Conservation (phyloP, 2,329 filamentous ascomycete species). For the Hypoxylon sp. region DNA sequence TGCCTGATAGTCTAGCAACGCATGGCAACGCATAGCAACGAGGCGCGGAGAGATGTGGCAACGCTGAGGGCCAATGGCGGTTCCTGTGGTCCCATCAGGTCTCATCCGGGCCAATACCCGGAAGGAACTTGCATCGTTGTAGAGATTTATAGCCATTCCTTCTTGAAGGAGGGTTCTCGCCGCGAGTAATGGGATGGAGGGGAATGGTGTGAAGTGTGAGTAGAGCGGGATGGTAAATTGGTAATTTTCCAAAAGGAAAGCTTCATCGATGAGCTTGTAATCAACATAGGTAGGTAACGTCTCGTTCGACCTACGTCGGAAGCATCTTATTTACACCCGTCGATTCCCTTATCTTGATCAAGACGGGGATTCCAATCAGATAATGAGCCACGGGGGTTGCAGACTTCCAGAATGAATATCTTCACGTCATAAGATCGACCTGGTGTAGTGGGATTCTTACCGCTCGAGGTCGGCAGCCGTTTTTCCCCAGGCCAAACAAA, state of each 20-base stretch:
- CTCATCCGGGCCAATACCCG: conserved; percentile 24
- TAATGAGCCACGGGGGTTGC: conserved; percentile 8
- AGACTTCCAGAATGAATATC: conserved; percentile 10
- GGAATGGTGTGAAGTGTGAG: conserved; percentile 15
- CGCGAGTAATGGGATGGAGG: conserved; percentile 34
- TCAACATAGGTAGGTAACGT: conserved; percentile 22
- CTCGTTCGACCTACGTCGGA: conserved; percentile 26
- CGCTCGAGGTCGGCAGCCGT: conserved; percentile 17
- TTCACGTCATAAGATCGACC: conserved; percentile 12
- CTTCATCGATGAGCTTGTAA: conserved; percentile 11
- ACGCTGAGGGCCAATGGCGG: conserved; percentile 10
- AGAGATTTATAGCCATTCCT: conserved; percentile 27
- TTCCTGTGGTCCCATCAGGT: conserved; percentile 23
- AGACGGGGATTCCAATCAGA: conserved; percentile 16
- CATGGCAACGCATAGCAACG: conserved; percentile 21
- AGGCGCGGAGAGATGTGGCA: conserved; percentile 35
- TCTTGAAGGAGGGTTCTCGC: conserved; percentile 26
- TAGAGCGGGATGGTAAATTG: conserved; percentile 14
- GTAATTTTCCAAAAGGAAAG: conserved; percentile 8
- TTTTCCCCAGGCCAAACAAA: conserved; percentile 5
- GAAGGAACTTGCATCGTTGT: conserved; percentile 31
- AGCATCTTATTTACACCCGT: conserved; percentile 12
- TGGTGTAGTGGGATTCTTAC: conserved; percentile 23
- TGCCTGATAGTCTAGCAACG: conserved; percentile 19
- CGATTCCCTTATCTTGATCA: conserved; percentile 24